These are phyloP conservation scores for Blastomyces gilchristii DNA, from an alignment of 2,329 filamentous ascomycete species.

Conservation along the genomic window DNA sequence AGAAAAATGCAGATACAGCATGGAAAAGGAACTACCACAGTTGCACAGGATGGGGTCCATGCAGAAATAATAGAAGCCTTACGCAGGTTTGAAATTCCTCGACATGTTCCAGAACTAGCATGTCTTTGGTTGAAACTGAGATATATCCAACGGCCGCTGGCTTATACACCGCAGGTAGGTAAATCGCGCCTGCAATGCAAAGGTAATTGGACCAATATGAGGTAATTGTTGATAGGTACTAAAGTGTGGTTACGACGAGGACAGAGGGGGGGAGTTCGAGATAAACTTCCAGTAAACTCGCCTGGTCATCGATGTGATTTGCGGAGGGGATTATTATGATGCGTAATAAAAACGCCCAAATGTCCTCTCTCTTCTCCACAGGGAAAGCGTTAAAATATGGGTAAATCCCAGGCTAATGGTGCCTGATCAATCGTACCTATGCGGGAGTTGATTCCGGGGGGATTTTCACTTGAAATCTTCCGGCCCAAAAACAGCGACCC, in stretches of 20 bases:
- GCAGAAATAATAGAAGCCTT: background rate
- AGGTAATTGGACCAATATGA: constrained; percentile 4
- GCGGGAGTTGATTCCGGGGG: background rate
- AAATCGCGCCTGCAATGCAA: background rate
- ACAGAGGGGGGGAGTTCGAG: background rate
- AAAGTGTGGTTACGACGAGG: background rate
- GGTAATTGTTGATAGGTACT: constrained; percentile 2
- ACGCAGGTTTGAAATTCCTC: constrained; percentile 1
- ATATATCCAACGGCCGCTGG: constrained; percentile 3
- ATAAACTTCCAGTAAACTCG: constrained; percentile 4
- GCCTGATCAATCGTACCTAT: constrained; percentile 5
- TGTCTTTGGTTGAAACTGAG: background rate
- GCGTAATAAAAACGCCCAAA: constrained; percentile 4
- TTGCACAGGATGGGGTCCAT: constrained; percentile 7
- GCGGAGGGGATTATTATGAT: constrained; percentile 3
- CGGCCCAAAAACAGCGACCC: background rate
- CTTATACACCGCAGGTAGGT: background rate
- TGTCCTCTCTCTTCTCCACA: background rate
- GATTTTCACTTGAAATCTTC: background rate
- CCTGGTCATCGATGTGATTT: constrained; percentile 5
- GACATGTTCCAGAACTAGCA: constrained; percentile 1
- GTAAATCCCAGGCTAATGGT: background rate
- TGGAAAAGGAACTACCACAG: background rate
- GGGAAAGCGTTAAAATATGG: background rate
- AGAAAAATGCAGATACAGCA: background rate